phyloP scores from a whole-genome alignment of 345 rosid genomes.

The Isatis tinctoria region DNA sequence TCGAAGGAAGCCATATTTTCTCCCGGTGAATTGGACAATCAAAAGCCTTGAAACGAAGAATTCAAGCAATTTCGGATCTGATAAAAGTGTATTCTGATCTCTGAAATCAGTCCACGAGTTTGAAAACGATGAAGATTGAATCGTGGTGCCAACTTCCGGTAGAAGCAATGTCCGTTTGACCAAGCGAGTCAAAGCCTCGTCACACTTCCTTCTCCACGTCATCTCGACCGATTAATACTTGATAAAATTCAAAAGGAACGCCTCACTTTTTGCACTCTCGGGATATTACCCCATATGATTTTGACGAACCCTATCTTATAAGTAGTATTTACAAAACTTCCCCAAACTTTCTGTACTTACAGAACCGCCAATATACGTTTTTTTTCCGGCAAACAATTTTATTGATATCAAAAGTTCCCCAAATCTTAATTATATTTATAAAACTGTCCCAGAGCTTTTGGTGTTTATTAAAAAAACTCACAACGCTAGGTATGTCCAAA shows the following conservation, averaged over 20 bases:
- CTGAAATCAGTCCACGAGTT: background rate
- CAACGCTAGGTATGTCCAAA: background rate
- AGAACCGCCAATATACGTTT: background rate
- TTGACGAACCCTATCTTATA: background rate
- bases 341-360: background rate
- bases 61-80: background rate
- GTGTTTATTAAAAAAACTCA: background rate
- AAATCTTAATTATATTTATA: background rate
- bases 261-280: background rate
- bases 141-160: slow-evolving; percentile 14
- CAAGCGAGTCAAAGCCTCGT: slow-evolving; percentile 7
- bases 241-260: background rate
- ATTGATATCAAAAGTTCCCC: background rate
- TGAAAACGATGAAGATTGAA: background rate
- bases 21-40: background rate
- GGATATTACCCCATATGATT: background rate
- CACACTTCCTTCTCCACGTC: slow-evolving; percentile 5
- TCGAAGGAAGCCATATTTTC: slow-evolving; percentile 26
- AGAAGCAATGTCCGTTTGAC: slow-evolving; percentile 9
- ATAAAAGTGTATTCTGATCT: background rate
- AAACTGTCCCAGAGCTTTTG: background rate
- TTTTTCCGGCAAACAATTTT: no score
- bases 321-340: background rate
- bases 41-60: background rate
- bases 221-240: background rate